Base-by-base conservation (phyloP, 169 alveolate genomes). In the Babesia caballi region DNA sequence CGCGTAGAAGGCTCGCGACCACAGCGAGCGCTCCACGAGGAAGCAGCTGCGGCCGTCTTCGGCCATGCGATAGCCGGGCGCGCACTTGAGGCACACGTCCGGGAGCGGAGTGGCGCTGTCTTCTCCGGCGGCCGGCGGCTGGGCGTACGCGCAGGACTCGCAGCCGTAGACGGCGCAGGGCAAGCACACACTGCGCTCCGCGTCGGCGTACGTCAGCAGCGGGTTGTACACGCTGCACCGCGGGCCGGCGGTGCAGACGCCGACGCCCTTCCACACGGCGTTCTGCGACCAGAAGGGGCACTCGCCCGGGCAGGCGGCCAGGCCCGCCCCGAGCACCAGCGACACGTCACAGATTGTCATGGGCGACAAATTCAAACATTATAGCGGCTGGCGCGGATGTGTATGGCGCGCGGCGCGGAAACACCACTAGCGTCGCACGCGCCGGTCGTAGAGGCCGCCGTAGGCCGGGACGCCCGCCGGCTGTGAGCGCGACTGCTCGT, bases 201-300 rank as follows among this genome's bases (percentile, higher is more conserved):
- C 65, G 63, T 85, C 88, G 30, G 90, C 90, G 56, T 59, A 85
- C 41, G 69, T 53, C 51, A 85, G 44, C 38, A 60, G 27, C 25
- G 92, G 90, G 54, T 85, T 85, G 53, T 81, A 85, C 40, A 81
- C 50, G 17, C 72, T 67, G 65, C 92, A 85, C 23, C 56, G 50
- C 38, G 40, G 87, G 21, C 33, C 73, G 12, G 46, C 30, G 35
- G 90, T 77, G 50, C 92, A 85, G 19, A 82, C 84, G 56, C 92
- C 92, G 27, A 85, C 70, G 66, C 81, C 60, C 72, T 82, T 82
- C 92, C 92, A 85, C 36, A 85, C 90, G 23, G 85, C 83, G 49
- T 66, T 85, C 59, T 52, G 88, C 19, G 88, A 76, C 75, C 88
- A 69, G 49, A 61, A 81, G 15, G 92, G 90, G 32, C 92, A 85